These are phyloP conservation scores for Beauveria bassiana DNA, from an alignment of 2,329 filamentous ascomycete species.

Conservation along the genomic window DNA sequence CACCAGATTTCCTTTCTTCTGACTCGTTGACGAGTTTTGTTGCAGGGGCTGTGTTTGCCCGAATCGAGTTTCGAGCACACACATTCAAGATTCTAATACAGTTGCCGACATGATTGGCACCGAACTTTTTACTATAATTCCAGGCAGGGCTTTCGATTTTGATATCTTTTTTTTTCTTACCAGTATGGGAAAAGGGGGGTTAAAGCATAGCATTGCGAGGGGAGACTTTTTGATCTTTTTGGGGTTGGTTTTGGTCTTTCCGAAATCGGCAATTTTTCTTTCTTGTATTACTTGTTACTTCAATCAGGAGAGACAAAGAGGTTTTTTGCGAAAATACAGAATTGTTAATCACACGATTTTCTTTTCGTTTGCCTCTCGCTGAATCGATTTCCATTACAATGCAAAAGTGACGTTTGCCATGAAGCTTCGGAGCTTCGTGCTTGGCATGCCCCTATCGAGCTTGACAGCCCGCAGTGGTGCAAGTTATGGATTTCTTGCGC, in stretches of 20 bases:
- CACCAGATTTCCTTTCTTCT: not conserved
- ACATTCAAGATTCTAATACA: not conserved
- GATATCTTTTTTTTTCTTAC: not conserved
- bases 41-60: not conserved
- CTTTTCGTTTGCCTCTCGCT: too few species aligned
- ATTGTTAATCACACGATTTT: not conserved
- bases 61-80: not conserved
- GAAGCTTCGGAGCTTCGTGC: too few species aligned
- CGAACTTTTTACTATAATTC: not conserved
- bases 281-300: not conserved
- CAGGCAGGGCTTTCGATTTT: not conserved
- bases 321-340: not conserved
- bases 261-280: not conserved
- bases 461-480: too few species aligned
- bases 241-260: not conserved
- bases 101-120: not conserved
- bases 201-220: constrained; percentile 5
- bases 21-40: not conserved
- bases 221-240: not conserved
- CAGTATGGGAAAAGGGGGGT: not conserved
- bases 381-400: too few species aligned
- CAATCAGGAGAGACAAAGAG: not conserved
- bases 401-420: too few species aligned
- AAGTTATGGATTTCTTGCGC: too few species aligned
- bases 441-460: too few species aligned